phyloP scores from a whole-genome alignment of 345 rosid species.

The Erodium maritimum region DNA sequence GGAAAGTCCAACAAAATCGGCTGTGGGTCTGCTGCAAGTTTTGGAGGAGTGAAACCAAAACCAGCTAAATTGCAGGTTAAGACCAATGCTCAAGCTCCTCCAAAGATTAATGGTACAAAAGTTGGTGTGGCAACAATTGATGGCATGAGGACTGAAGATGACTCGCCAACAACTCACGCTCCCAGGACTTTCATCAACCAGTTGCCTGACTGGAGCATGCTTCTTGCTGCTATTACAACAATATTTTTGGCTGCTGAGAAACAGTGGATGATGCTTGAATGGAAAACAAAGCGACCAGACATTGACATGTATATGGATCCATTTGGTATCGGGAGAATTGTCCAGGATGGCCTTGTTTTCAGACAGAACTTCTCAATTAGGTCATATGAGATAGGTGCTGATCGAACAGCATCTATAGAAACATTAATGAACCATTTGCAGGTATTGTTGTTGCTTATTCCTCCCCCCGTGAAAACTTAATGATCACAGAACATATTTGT shows the following conservation, averaged over 20 bases:
- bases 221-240: slow-evolving; percentile 95
- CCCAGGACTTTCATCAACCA: slow-evolving; percentile 92
- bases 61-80: slow-evolving; percentile 52
- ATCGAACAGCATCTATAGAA: slow-evolving; percentile 93
- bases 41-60: slow-evolving; percentile 35
- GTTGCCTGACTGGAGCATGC: slow-evolving; percentile 99
- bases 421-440: slow-evolving; percentile 94
- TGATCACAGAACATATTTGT: background rate
- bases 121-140: slow-evolving; percentile 36
- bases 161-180: slow-evolving; percentile 37
- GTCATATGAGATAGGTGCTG: slow-evolving; percentile 98
- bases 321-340: slow-evolving; percentile 73
- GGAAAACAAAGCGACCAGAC: slow-evolving; percentile 87
- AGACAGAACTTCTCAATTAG: slow-evolving; percentile 83
- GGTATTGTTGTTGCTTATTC: slow-evolving; percentile 21
- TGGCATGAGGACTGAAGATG: slow-evolving; percentile 43
- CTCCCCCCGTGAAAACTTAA: background rate
- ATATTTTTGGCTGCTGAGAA: slow-evolving; percentile 97
- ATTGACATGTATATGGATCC: slow-evolving; percentile 81
- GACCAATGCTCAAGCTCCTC: slow-evolving; percentile 83
- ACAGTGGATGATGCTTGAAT: slow-evolving; percentile 99
- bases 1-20: slow-evolving; percentile 33
- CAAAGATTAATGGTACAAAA: slow-evolving; percentile 67
- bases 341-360: slow-evolving; percentile 80
- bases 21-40: slow-evolving; percentile 33